phyloP scores from a whole-genome alignment of 352 stramenopile genomes.

The Phytophthora chlamydospora region DNA sequence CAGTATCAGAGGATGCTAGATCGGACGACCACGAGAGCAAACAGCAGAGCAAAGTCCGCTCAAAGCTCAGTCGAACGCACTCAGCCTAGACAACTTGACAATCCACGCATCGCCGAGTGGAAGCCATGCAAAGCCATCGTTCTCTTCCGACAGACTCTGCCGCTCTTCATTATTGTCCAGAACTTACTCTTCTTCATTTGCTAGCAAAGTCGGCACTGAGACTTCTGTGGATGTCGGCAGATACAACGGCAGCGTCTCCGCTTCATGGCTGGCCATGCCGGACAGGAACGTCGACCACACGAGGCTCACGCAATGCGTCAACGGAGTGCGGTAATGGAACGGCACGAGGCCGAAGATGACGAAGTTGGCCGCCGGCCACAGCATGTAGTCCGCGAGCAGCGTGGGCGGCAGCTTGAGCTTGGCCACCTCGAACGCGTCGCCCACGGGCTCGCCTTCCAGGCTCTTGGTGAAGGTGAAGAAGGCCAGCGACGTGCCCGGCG shows the following conservation, averaged over 20 bases:
- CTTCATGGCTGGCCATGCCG: constrained; percentile 22
- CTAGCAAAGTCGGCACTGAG: background rate
- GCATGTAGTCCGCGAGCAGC: constrained; percentile 35
- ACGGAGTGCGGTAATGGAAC: constrained; percentile 33
- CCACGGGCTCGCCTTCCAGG: constrained; percentile 26
- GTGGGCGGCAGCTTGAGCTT: constrained; percentile 27
- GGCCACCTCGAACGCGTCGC: constrained; percentile 22
- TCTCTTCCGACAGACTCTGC: too few relatives aligned
- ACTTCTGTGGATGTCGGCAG: background rate
- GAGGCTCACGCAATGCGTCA: constrained; percentile 38
- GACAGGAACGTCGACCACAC: constrained; percentile 38
- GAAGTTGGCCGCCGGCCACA: constrained; percentile 34
- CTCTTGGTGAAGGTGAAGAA: constrained; percentile 32
- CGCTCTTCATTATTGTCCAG: background rate
- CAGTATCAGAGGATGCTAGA: background rate
- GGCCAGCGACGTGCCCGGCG: constrained; percentile 18
- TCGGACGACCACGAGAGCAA: background rate
- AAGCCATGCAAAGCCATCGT: constrained; percentile 1
- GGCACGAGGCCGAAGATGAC: constrained; percentile 36
- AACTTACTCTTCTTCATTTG: background rate
- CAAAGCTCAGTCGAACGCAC: constrained; percentile 6
- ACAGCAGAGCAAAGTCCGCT: constrained; percentile 3
- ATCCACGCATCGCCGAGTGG: background rate
- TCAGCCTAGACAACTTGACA: constrained; percentile 3
- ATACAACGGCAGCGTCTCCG: constrained; percentile 7